phyloP scores from a whole-genome alignment of 257 asterid genomes.

The Lycium barbarum region DNA sequence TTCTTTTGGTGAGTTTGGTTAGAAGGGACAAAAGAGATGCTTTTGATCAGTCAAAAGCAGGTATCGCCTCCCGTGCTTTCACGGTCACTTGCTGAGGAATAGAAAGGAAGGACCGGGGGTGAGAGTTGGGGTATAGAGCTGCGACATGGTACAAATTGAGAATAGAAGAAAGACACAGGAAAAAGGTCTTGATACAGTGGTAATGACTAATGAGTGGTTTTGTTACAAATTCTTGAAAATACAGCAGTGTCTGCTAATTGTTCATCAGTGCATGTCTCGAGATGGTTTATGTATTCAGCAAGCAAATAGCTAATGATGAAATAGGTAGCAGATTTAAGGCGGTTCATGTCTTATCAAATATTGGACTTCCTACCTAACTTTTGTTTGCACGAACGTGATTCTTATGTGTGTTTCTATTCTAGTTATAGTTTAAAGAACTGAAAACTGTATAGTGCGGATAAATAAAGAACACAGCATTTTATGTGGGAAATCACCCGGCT shows the following conservation, averaged over 20 bases:
- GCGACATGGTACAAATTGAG: neutral
- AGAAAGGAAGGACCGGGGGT: neutral
- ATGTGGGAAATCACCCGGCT: too few relatives aligned
- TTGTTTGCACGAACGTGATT: too few relatives aligned
- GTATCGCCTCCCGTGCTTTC: neutral
- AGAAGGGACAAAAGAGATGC: neutral
- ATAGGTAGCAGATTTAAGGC: neutral
- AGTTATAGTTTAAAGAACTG: too few relatives aligned
- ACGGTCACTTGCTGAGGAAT: neutral
- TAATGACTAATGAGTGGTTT: neutral
- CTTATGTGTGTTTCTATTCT: too few relatives aligned
- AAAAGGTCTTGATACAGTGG: neutral
- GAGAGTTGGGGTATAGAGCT: neutral
- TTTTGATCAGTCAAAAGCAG: neutral
- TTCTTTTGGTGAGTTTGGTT: neutral
- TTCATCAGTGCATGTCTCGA: neutral
- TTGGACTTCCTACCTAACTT: neutral
- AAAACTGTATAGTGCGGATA: too few relatives aligned
- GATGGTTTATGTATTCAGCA: neutral
- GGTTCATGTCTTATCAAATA: neutral
- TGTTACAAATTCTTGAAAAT: neutral
- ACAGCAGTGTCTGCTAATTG: neutral
- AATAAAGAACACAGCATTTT: too few relatives aligned
- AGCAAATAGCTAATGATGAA: constrained; percentile 4
- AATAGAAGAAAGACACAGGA: neutral